Conservation (phyloP, 2,329 filamentous ascomycete genomes). For the Trichothecium roseum region DNA sequence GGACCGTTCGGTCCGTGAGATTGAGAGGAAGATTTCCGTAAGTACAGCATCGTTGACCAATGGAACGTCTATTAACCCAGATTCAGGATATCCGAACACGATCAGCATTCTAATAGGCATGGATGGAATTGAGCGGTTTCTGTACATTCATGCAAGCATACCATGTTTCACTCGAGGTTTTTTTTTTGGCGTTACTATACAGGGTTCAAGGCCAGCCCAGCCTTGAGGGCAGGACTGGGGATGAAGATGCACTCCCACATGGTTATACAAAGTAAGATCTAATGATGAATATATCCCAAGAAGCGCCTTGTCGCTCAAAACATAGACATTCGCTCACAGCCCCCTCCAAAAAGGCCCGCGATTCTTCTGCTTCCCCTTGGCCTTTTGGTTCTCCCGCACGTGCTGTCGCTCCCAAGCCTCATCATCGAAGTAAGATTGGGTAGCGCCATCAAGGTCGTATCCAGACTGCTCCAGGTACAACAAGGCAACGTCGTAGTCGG, state of each 20-base stretch:
- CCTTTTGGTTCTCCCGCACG: conserved; percentile 25
- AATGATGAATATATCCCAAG: neutral
- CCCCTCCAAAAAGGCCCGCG: conserved; percentile 21
- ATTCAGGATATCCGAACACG: conserved; percentile 46
- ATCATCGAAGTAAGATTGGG: conserved; percentile 56
- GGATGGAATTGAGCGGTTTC: neutral
- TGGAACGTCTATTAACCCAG: conserved; percentile 12
- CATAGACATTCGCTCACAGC: conserved; percentile 8
- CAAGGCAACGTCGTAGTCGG: conserved; percentile 65
- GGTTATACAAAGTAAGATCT: neutral
- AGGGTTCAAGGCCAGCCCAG: neutral
- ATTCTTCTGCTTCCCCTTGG: conserved; percentile 16
- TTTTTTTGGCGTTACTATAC: conserved; percentile 1
- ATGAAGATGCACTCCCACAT: neutral
- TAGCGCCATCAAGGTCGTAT: conserved; percentile 56
- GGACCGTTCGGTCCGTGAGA: conserved; percentile 81
- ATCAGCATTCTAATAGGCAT: conserved; percentile 40
- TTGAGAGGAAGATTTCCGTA: conserved; percentile 87
- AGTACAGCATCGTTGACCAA: conserved; percentile 13
- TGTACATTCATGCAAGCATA: too few relatives aligned
- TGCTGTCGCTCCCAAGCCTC: conserved; percentile 67
- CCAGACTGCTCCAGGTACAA: conserved; percentile 62
- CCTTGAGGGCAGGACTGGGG: neutral
- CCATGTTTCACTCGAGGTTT: conserved; percentile 11
- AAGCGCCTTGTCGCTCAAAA: neutral